Conservation (phyloP, 805 yeast genomes). For the Jamesozyma rosinii region DNA sequence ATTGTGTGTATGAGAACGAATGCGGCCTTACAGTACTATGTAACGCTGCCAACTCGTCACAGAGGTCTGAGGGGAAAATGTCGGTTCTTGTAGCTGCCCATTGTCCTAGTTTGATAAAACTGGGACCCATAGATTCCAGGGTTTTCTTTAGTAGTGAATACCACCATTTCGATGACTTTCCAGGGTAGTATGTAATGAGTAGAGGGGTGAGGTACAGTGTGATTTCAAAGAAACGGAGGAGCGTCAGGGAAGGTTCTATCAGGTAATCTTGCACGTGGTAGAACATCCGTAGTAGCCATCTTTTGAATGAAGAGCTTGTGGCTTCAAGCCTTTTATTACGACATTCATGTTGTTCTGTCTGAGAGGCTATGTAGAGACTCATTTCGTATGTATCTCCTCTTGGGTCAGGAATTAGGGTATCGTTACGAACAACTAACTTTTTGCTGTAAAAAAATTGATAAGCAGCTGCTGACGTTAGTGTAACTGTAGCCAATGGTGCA, state of each 20-base stretch:
- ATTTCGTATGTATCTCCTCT: conserved; percentile 59
- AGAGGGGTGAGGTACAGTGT: not conserved
- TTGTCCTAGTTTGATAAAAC: conserved; percentile 86
- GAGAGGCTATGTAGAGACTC: conserved; percentile 55
- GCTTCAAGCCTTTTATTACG: not conserved
- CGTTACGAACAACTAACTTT: not conserved
- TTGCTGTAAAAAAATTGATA: not conserved
- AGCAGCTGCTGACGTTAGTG: not conserved
- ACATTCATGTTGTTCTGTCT: conserved; percentile 34
- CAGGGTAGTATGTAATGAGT: conserved; percentile 44
- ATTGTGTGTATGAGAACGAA: conserved; percentile 49
- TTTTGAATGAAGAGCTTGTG: conserved; percentile 17
- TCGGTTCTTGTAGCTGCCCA: conserved; percentile 99
- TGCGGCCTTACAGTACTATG: conserved; percentile 83
- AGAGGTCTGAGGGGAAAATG: conserved; percentile 70
- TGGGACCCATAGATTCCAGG: conserved; percentile 84
- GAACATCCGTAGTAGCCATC: conserved; percentile 21
- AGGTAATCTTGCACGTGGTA: conserved; percentile 45
- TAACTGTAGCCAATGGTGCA: not conserved
- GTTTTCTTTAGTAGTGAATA: conserved; percentile 51
- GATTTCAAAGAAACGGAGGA: conserved; percentile 55
- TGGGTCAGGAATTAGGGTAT: conserved; percentile 31
- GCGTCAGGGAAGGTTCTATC: conserved; percentile 60
- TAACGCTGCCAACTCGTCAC: conserved; percentile 62
- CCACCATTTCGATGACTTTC: conserved; percentile 52